Base-by-base conservation (phyloP, 1,284 basidiomycete species). In the Thecaphora frezii region DNA sequence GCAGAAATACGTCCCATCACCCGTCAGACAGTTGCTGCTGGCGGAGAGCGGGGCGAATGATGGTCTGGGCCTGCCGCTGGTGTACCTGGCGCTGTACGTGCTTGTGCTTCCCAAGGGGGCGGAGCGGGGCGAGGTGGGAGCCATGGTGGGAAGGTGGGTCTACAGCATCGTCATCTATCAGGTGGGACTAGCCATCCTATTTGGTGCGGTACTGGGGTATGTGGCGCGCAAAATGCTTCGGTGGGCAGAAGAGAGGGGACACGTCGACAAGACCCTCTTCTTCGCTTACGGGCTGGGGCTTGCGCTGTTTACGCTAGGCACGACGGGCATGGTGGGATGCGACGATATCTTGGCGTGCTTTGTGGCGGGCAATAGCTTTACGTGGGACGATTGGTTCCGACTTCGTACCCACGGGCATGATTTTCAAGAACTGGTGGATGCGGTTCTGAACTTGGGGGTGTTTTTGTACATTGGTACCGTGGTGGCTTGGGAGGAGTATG, bases 391-490 rank as follows among this genome's bases (percentile, higher is more conserved):
- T 56, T 79, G 74, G 60, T 83, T 82, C 74, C 75, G 83, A 2
- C 69, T 82, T 25, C 75, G 83, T 47, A 83, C 81, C 4, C 82
- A 84, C 57, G 83, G 84, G 41, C 80, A 82, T 47, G 79, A 81
- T 4, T 83, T 84, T 60, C 84, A 85, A 62, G 84, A 84, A 48
- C 83, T 84, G 37, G 82, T 85, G 57, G 84, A 85, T 60, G 78
- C 80, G 38, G 74, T 85, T 1, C 77, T 85, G 44, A 83, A 83
- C 73, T 78, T 79, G 30, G 81, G 69, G 18, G 73, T 76, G 8
- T 82, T 81, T 50, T 80, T 81, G 55, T 82, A 81, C 62, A 78
- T 81, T 30, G 81, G 73, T 57, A 79, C 76, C 40, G 80, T 82
- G 44, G 76, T 80, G 13, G 74, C 73, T 9, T 78, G 78, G 77